Base-by-base conservation (phyloP, 176 grass and related monocot genomes). In the Oryza longistaminata region DNA sequence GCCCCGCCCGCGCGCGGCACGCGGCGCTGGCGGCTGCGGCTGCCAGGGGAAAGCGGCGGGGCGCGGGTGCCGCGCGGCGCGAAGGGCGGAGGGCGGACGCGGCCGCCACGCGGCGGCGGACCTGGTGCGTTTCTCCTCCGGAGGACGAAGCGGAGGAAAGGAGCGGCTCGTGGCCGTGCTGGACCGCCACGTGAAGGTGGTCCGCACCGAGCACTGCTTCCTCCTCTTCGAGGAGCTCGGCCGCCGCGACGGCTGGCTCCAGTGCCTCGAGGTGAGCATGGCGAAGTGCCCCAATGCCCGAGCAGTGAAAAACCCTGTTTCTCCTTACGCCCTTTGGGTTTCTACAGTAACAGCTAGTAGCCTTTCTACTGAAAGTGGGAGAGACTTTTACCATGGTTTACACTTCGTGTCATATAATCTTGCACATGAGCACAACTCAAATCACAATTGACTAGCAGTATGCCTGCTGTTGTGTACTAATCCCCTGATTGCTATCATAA, bases 221-320 rank as follows among this genome's bases (percentile, higher is more conserved):
- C 86, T 94, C 70, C 89, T 99, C 26, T 99, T 96, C 11, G 96
- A 99, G 87, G 93, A 99, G 79, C 90, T 99, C 70, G 90, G 93
- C 83, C 94, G 91, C 81, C 78, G 83, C 37, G 96, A 96, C 64
- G 86, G 35, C 10, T 99, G 93, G 96, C 90, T 96, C 21, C 93
- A 94, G 76, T 99, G 96, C 80, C 88, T 99, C 14, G 93, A 94
- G 86, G 91, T 99, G 55, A 25, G 85, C 58, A 42, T 19, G 50
- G 34, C 1, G 21, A 70, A 55, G 8, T 24, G 21, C 64, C 29
- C 29, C 58, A 15, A 29, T 48, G 45, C 15, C 25, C 22, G 19
- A 61, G 14, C 0, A 43, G 42, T 8, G 42, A 17, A 46, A 7
- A 1, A 73, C 67, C n/a, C 27, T 27, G 29, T 26, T 24, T 67